A percentile compares a stretch with the other conserved stretches of the same genome.
Conservation (phyloP, 2,329 filamentous ascomycete genomes). For the Byssoonygena ceratinophila region DNA sequence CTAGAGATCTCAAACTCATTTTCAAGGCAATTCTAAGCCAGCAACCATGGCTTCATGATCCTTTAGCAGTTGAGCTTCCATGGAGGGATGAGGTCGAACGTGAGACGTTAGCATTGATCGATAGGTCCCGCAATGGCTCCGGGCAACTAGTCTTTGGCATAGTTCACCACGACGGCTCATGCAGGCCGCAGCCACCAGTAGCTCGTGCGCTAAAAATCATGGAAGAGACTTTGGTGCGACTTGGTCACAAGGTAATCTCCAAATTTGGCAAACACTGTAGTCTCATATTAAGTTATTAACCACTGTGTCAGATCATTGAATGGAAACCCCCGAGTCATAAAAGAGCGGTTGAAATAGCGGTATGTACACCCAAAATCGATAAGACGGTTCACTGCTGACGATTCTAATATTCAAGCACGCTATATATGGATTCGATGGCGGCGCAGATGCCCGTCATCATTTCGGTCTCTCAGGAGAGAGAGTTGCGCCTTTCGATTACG, state of each 20-base stretch:
- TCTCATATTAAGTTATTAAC: not conserved
- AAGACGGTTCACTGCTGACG: not conserved
- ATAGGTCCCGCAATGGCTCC: conserved; percentile 23
- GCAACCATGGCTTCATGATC: conserved; percentile 57
- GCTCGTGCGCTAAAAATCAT: conserved; percentile 44
- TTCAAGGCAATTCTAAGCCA: conserved; percentile 47
- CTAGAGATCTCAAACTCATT: conserved; percentile 45
- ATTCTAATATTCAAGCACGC: not conserved
- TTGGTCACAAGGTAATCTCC: conserved; percentile 40
- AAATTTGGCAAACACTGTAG: not conserved
- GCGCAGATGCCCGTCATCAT: conserved; percentile 41
- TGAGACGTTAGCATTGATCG: conserved; percentile 31
- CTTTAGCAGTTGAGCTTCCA: conserved; percentile 53
- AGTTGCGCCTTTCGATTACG: conserved; percentile 23
- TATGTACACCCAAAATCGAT: conserved; percentile 21
- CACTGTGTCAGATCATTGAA: conserved; percentile 37
- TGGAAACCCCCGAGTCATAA: conserved; percentile 48
- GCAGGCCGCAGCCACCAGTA: conserved; percentile 48
- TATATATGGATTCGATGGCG: conserved; percentile 18
- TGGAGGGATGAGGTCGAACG: conserved; percentile 45
- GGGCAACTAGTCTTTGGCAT: conserved; percentile 46
- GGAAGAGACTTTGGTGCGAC: conserved; percentile 39
- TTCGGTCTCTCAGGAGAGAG: conserved; percentile 47
- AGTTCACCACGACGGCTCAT: conserved; percentile 42
- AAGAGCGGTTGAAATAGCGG: conserved; percentile 31